These are phyloP conservation scores for Bothriochloa decipiens DNA, from an alignment of 176 grass and related monocot genomes.

Conservation along the genomic window DNA sequence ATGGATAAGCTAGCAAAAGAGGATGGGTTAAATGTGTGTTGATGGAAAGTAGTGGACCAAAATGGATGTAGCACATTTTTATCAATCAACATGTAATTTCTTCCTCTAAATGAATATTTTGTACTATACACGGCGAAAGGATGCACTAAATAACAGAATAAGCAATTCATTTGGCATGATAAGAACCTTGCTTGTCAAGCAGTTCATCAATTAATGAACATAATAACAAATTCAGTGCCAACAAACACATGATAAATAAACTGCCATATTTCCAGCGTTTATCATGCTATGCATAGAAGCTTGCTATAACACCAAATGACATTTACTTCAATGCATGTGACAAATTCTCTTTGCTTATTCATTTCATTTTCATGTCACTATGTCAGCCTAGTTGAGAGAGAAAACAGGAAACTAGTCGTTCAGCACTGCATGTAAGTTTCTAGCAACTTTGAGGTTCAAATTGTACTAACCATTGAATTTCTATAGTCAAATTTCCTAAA, in stretches of 20 bases:
- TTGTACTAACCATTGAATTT: constrained; percentile 70
- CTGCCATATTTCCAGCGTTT: neutral
- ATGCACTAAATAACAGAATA: constrained; percentile 20
- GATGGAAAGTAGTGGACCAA: neutral
- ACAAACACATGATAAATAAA: constrained; percentile 13
- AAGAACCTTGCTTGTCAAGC: neutral
- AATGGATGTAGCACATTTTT: neutral
- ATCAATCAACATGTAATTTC: neutral
- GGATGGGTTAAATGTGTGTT: constrained; percentile 1
- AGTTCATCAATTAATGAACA: neutral
- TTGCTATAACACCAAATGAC: neutral
- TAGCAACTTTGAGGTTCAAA: constrained; percentile 16
- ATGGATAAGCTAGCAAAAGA: neutral
- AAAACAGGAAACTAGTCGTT: neutral
- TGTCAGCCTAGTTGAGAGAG: neutral
- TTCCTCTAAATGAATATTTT: constrained; percentile 1
- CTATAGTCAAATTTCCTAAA: constrained; percentile 95
- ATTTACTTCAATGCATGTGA: constrained; percentile 15
- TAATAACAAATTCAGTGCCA: constrained; percentile 1
- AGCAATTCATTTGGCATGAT: neutral
- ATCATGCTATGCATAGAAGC: neutral
- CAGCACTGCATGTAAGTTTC: neutral
- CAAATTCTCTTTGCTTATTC: neutral
- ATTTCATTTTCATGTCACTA: constrained; percentile 20
- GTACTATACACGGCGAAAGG: neutral